Percentiles rank a stretch among this genome's conserved stretches.
These are phyloP conservation scores for Phylloporus sp. DNA, from an alignment of 768 basidiomycete genomes.

Conservation along the genomic window DNA sequence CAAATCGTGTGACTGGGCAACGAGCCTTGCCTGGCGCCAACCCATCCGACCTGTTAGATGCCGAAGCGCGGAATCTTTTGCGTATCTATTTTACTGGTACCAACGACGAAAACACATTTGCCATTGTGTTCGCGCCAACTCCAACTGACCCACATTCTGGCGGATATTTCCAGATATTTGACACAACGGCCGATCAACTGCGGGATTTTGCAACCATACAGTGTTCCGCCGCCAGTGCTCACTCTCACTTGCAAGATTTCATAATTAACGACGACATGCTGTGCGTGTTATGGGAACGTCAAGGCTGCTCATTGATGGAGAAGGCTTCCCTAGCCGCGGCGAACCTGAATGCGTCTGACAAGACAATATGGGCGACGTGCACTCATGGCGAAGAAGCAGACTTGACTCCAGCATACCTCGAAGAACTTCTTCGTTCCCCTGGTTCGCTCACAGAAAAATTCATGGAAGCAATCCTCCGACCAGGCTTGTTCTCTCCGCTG, in stretches of 20 bases:
- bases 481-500: constrained; percentile 80
- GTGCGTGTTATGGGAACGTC: constrained; percentile 75
- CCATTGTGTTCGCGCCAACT: constrained; percentile 70
- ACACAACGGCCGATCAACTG: constrained; percentile 52
- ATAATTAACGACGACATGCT: constrained; percentile 49
- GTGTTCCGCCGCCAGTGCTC: constrained; percentile 53
- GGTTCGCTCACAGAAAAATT: constrained; percentile 76
- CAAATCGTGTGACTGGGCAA: constrained; percentile 32
- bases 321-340: constrained; percentile 44
- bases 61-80: constrained; percentile 59
- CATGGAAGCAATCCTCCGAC: constrained; percentile 76
- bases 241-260: constrained; percentile 78
- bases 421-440: constrained; percentile 68
- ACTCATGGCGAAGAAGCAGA: constrained; percentile 67
- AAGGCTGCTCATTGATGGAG: constrained; percentile 70
- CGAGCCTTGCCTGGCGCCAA: constrained; percentile 27
- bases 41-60: constrained; percentile 49
- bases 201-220: constrained; percentile 54
- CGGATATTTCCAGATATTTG: constrained; percentile 73
- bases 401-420: constrained; percentile 81
- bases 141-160: constrained; percentile 59
- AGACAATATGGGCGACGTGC: constrained; percentile 48
- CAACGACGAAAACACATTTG: constrained; percentile 51
- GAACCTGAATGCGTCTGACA: constrained; percentile 26
- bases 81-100: constrained; percentile 50